Evolutionary conservation across 345 rosid genomes (phyloP), one percentile per base, ranked within the genome.

Genomic region (Rhodamnia rubescens): DNA sequence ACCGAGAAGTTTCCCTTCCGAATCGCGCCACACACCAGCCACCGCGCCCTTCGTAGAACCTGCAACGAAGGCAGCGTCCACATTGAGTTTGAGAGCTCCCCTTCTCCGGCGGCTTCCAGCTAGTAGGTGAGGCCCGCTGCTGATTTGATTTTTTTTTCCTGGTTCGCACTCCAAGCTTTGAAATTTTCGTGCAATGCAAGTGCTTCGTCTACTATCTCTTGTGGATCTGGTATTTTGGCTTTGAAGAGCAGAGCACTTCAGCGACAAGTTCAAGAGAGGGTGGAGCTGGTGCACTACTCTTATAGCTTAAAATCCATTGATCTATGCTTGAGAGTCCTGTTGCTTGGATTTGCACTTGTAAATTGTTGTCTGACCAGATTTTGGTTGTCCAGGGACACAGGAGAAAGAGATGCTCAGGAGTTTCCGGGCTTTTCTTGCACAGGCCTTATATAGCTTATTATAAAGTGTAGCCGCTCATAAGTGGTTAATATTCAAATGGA

Each of bases 51-150:
- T 27, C 1, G 7, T 12, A n/a, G 69, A 58, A n/a, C 69, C 36
- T n/a, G 14, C 29, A 3, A 58, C 18, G 6, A 58, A 29, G 13
- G 18, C 29, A 36, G 69, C 4, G 2, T n/a, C 32, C 16, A 58
- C 36, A 2, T 58, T 58, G 32, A 58, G 69, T 7, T 58, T n/a
- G 29, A 58, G 14, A 16, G 18, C 16, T 58, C 8, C 4, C 16
- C n/a, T n/a, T 12, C 36, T 58, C 29, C 0, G 2, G 6, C 0
- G 1, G 9, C 32, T n/a, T 58, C 69, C 1, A n/a, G 0, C 69
- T 58, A 26, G 69, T 12, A n/a, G 59, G 16, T 58, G 1, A 58
- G 27, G 36, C 14, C 36, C 32, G 27, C 14, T 58, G 27, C 0
- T 5, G 9, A n/a, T 58, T 3, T 3, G 5, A n/a, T n/a, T n/a